Base-by-base conservation (phyloP, 805 yeast genomes). In the Metschnikowia gelsemii region DNA sequence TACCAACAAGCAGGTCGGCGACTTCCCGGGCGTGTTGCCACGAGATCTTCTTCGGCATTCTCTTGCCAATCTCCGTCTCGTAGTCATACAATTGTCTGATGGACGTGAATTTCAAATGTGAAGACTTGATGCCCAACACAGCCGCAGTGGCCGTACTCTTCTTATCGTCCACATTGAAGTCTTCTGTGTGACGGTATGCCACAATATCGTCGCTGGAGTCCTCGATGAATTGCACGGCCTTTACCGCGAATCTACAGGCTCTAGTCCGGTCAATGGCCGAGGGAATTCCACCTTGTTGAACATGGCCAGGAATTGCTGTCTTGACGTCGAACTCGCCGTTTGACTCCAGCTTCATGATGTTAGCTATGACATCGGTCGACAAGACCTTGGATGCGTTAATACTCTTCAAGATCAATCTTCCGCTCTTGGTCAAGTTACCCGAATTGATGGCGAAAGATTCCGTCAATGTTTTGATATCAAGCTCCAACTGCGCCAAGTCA, bases 21-120 rank as follows among this genome's bases (percentile, higher is more conserved):
- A 87, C 78, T 36, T 82, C 84, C 58, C 95, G 76, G 38, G 82
- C 70, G 22, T 72, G 72, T 35, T 74, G 71, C 99, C 99, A 93
- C 65, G 85, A 88, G 36, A 89, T 82, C 43, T 72, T 68, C 72
- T 87, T 89, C 55, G 98, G 96, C 78, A 93, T 82, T 73, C 99
- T 84, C 63, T 72, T 78, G 17, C 66, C 72, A 26, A 86, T 62
- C 54, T 87, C 88, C 13, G 98, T 88, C 66, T 93, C 98, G 59
- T 71, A 83, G 59, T 90, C 95, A 66, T 86, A 90, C 51, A 91
- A 73, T 45, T 75, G 77, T 60, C 86, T 76, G 43, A 93, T 76
- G 8, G 93, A 72, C 8, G 87, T 75, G 70, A 86, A 89, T 44
- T 65, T 77, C 57, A 91, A 71, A 57, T 84, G 87, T 11, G 95